Evolutionary conservation across 768 basidiomycete genomes (phyloP).

Genomic region (Lactifluus echinatus): DNA sequence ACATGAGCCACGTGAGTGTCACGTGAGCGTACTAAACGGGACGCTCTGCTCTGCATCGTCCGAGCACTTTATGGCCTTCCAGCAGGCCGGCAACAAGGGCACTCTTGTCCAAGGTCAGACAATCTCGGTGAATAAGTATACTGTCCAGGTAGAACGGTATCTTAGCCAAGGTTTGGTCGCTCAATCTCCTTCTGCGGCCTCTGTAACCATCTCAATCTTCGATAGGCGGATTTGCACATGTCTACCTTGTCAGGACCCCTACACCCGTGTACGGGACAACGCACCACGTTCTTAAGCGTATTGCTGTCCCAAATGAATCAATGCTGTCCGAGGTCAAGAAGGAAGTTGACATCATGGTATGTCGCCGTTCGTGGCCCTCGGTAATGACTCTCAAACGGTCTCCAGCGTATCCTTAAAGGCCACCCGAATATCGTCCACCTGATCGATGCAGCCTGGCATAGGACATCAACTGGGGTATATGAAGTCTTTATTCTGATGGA

Average conservation of each 20-base stretch:
- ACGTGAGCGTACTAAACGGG: not conserved
- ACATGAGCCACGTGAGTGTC: constrained; percentile 2
- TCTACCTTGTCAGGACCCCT: constrained; percentile 87
- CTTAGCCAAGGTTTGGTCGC: constrained; percentile 74
- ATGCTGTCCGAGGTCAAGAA: constrained; percentile 92
- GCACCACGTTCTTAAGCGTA: constrained; percentile 94
- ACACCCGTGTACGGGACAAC: constrained; percentile 85
- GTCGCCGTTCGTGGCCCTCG: constrained; percentile 18
- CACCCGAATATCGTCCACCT: constrained; percentile 95
- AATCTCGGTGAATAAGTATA: constrained; percentile 83
- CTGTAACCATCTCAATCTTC: constrained; percentile 14
- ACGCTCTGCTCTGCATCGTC: not conserved
- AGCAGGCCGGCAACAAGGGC: constrained; percentile 50
- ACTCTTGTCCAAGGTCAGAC: constrained; percentile 76
- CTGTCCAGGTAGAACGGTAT: constrained; percentile 89
- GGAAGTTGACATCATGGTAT: constrained; percentile 98
- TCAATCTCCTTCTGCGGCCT: constrained; percentile 3
- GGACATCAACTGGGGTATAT: constrained; percentile 71
- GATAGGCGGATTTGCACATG: constrained; percentile 94
- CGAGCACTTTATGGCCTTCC: constrained; percentile 36
- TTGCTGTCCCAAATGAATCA: constrained; percentile 82
- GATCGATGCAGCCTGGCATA: constrained; percentile 90
- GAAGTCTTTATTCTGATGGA: constrained; percentile 99
- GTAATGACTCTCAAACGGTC: constrained; percentile 9
- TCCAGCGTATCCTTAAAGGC: constrained; percentile 77